Base-by-base conservation (phyloP, 2,329 filamentous ascomycete genomes). In the Sporothrix luriei region DNA sequence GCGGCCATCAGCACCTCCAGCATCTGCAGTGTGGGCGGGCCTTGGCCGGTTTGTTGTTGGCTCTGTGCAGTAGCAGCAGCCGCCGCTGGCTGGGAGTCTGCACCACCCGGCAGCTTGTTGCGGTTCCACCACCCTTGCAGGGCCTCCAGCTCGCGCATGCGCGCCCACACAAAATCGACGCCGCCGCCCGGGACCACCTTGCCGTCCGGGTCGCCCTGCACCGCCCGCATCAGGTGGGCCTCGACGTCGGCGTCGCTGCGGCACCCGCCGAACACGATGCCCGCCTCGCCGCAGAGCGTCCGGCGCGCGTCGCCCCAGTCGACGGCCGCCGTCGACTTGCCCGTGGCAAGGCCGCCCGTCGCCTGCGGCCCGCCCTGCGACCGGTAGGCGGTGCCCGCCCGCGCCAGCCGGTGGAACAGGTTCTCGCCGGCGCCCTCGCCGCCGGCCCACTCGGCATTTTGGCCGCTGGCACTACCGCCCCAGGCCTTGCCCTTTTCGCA, bases 401-500 rank as follows among this genome's bases (percentile, higher is more conserved):
- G 84, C 3, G 85, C 86, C 4, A 99, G 84, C 11, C 94, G 88
- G 74, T 90, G 91, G 83, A 98, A 99, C 65, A 99, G 88, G 74
- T 93, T 94, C 80, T 99, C 95, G 52, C 89, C 90, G 59, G 89
- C 89, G 1, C 88, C 85, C 55, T 97, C 93, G 65, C 88, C 88
- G 66, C 73, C 73, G 5, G 71, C 71, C 52, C 70, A 68, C 51
- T 69, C 69, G 38, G 61, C 68, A 38, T 66, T 48, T 24, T 61
- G 62, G 21, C 51, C 69, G 54, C n/a, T 69, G 51, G 67, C 65
- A 0, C 70, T 66, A 0, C 90, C 90, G 48, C 93, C 95, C 92
- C 94, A 99, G 29, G 84, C 80, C 73, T 91, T 91, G 52, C 95
- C 95, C 79, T 92, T 95, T 78, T 98, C 94, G 78, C 94, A 97